Evolutionary conservation across 2,329 filamentous ascomycete genomes (phyloP).

Genomic region (Periglandula ipomoeae): DNA sequence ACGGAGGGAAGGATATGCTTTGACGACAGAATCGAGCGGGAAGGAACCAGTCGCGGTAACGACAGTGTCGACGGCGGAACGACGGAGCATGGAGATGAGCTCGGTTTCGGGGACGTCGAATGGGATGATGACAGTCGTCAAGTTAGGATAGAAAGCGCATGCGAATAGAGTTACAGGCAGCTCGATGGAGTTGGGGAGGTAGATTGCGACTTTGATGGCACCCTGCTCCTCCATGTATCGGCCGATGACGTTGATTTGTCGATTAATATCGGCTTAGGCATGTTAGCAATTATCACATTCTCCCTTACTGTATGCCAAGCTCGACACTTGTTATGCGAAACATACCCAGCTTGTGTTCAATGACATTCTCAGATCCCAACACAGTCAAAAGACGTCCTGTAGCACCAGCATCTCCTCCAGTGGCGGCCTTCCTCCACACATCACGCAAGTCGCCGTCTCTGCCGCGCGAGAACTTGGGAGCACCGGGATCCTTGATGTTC

Average conservation of each 20-base stretch:
- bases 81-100: slow-evolving; percentile 62
- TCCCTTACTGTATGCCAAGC: not conserved
- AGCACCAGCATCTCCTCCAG: slow-evolving; percentile 54
- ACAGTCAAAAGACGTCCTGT: slow-evolving; percentile 71
- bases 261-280: slow-evolving; percentile 56
- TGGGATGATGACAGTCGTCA: slow-evolving; percentile 77
- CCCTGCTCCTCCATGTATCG: slow-evolving; percentile 63
- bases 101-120: slow-evolving; percentile 65
- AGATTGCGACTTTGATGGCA: slow-evolving; percentile 73
- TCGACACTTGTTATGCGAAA: not conserved
- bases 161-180: slow-evolving; percentile 76
- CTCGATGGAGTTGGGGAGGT: slow-evolving; percentile 89
- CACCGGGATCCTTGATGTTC: slow-evolving; percentile 71
- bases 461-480: slow-evolving; percentile 74
- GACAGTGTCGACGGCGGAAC: slow-evolving; percentile 69
- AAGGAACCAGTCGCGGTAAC: slow-evolving; percentile 82
- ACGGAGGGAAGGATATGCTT: slow-evolving; percentile 60
- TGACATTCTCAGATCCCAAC: slow-evolving; percentile 62
- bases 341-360: slow-evolving; percentile 60
- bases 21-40: slow-evolving; percentile 64
- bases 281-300: slow-evolving; percentile 8
- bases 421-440: slow-evolving; percentile 69
- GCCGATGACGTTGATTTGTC: slow-evolving; percentile 82
- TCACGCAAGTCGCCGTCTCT: slow-evolving; percentile 86
- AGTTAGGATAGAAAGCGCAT: slow-evolving; percentile 72